Evolutionary conservation across 2,329 filamentous ascomycete species (phyloP).

Genomic region (Botrytis paeoniae): DNA sequence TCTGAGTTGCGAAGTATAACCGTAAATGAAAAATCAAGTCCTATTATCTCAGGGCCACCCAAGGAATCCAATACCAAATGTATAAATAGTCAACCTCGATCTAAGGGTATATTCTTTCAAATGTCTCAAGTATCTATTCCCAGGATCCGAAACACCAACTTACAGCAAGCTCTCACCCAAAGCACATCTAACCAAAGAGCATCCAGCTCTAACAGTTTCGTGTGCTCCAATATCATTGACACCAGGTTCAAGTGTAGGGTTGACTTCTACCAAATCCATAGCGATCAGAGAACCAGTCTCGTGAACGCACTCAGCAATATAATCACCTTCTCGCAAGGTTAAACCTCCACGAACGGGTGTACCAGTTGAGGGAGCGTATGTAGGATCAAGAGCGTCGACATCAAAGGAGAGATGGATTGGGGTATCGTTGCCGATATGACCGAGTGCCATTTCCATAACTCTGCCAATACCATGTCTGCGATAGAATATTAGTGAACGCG

Average conservation of each 20-base stretch:
- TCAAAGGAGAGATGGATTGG: constrained; percentile 98
- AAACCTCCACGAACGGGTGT: constrained; percentile 91
- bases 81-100: not conserved
- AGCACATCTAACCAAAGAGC: constrained; percentile 86
- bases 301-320: constrained; percentile 86
- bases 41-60: not conserved
- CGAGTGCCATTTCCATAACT: constrained; percentile 97
- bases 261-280: constrained; percentile 81
- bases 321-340: constrained; percentile 93
- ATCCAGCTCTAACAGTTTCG: constrained; percentile 87
- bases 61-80: not conserved
- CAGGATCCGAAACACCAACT: not conserved
- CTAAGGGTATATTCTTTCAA: not conserved
- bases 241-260: constrained; percentile 64
- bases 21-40: not conserved
- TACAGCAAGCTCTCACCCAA: constrained; percentile 87
- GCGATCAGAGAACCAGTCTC: constrained; percentile 75
- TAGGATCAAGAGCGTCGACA: constrained; percentile 91
- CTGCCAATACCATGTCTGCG: constrained; percentile 83
- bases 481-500: not conserved
- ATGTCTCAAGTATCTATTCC: not conserved
- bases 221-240: constrained; percentile 59
- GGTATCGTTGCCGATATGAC: constrained; percentile 88
- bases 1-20: not conserved
- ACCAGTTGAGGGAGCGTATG: constrained; percentile 94